A percentile compares a stretch with the other conserved stretches of the same genome.
Evolutionary conservation across 192 early-diverging fungal genomes (phyloP).

Genomic region (Phlyctochytrium bullatum): DNA sequence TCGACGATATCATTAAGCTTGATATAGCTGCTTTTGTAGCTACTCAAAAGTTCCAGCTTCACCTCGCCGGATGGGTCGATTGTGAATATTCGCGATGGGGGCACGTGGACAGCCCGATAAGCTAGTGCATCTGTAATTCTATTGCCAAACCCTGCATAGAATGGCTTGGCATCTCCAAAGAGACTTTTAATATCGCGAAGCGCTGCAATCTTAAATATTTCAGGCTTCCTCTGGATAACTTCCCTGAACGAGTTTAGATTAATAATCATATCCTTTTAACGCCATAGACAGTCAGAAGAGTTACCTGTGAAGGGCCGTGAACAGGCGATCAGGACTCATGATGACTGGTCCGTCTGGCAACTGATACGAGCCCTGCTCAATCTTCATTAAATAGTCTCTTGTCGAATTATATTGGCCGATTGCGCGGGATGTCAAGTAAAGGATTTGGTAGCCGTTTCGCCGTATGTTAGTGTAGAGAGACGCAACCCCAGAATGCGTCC

Average conservation of each 20-base stretch:
- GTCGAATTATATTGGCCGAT: conserved; percentile 94
- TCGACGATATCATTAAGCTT: conserved; percentile 92
- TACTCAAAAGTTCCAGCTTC: conserved; percentile 81
- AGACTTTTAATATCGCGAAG: conserved; percentile 85
- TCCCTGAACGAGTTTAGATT: conserved; percentile 49
- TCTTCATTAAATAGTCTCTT: conserved; percentile 84
- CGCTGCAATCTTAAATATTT: conserved; percentile 97
- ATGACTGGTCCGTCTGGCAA: conserved; percentile 94
- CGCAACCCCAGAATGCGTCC: conserved; percentile 96
- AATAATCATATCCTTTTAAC: too few species aligned
- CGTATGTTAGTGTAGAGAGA: conserved; percentile 92
- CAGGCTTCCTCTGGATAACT: conserved; percentile 90
- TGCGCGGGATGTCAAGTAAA: conserved; percentile 92
- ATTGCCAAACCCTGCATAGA: conserved; percentile 97
- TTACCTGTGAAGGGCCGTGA: conserved; percentile 81
- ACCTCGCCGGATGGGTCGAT: conserved; percentile 90
- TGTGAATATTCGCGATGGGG: conserved; percentile 91
- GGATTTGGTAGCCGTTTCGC: conserved; percentile 91
- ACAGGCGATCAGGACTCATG: conserved; percentile 91
- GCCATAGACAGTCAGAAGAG: conserved; percentile 1
- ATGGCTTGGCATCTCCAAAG: conserved; percentile 75
- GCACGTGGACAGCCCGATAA: conserved; percentile 91
- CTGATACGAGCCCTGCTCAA: conserved; percentile 83
- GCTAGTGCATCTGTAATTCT: conserved; percentile 96
- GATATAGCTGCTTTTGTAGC: conserved; percentile 70